Conservation (phyloP, 1,139 yeast species). For the Sugiyamaella grinbergsii region DNA sequence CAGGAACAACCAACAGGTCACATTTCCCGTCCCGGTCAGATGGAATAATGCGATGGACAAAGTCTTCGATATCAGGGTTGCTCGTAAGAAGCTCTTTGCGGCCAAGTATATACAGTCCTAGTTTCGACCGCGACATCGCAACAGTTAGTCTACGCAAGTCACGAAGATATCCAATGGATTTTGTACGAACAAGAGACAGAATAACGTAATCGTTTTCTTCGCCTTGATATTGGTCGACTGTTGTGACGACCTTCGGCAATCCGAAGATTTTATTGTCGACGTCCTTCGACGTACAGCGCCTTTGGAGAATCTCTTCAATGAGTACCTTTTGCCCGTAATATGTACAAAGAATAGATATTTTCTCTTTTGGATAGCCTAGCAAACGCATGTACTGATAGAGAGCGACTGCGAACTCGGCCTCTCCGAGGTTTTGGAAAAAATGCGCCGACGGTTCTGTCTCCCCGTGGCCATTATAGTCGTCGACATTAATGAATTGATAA, state of each 20-base stretch:
- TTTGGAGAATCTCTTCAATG: constrained; percentile 37
- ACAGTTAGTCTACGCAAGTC: constrained; percentile 36
- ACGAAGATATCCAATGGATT: constrained; percentile 32
- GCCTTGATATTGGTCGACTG: constrained; percentile 39
- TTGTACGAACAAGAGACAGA: constrained; percentile 39
- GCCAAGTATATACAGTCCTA: constrained; percentile 45
- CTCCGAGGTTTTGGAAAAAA: constrained; percentile 49
- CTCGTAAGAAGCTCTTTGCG: constrained; percentile 30
- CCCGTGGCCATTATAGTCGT: constrained; percentile 37
- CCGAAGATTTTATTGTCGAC: constrained; percentile 36
- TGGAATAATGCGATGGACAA: constrained; percentile 24
- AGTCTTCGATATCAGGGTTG: constrained; percentile 26
- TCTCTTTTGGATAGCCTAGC: constrained; percentile 48
- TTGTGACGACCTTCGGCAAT: constrained; percentile 33
- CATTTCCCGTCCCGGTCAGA: constrained; percentile 22
- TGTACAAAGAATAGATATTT: constrained; percentile 49
- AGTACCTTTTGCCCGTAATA: constrained; percentile 46
- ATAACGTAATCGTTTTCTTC: constrained; percentile 41
- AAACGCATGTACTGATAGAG: constrained; percentile 53
- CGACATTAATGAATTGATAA: constrained; percentile 48
- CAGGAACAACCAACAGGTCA: constrained; percentile 40
- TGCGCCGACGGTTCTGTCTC: constrained; percentile 40
- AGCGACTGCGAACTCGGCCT: constrained; percentile 56
- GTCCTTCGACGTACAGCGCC: constrained; percentile 32
- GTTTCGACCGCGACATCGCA: constrained; percentile 42